These are phyloP conservation scores for Fusarium equiseti DNA, from an alignment of 2,329 filamentous ascomycete genomes.

Conservation along the genomic window DNA sequence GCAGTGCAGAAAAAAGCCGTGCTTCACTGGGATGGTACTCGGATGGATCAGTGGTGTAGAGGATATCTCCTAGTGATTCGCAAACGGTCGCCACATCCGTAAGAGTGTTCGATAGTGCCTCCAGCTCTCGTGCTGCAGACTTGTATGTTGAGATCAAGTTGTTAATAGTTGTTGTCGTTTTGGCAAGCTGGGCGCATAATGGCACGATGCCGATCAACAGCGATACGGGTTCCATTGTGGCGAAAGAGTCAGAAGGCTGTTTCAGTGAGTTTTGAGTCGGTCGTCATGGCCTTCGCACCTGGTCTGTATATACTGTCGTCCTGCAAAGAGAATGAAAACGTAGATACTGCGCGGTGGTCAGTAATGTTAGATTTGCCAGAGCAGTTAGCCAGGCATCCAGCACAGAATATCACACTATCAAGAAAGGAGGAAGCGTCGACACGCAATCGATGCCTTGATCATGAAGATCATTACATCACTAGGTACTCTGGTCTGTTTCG, in stretches of 20 bases:
- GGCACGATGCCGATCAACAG: conserved; percentile 1
- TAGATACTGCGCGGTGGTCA: neutral
- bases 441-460: too few relatives aligned
- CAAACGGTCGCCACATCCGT: conserved; percentile 6
- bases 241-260: neutral
- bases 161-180: neutral
- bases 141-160: conserved; percentile 16
- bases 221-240: neutral
- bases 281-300: too few relatives aligned
- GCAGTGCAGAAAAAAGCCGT: neutral
- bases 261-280: too few relatives aligned
- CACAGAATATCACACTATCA: neutral
- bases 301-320: neutral
- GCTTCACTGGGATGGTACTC: neutral
- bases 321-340: neutral
- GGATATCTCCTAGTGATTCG: neutral
- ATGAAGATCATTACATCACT: neutral
- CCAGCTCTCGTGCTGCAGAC: conserved; percentile 15
- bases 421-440: neutral
- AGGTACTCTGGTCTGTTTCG: neutral
- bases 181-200: conserved; percentile 11
- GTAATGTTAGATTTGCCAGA: neutral
- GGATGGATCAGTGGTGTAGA: neutral
- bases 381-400: neutral
- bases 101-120: neutral